A percentile compares a stretch with the other conserved stretches of the same genome.
phyloP scores from a whole-genome alignment of 768 basidiomycete genomes.

The Clavaria fumosa region DNA sequence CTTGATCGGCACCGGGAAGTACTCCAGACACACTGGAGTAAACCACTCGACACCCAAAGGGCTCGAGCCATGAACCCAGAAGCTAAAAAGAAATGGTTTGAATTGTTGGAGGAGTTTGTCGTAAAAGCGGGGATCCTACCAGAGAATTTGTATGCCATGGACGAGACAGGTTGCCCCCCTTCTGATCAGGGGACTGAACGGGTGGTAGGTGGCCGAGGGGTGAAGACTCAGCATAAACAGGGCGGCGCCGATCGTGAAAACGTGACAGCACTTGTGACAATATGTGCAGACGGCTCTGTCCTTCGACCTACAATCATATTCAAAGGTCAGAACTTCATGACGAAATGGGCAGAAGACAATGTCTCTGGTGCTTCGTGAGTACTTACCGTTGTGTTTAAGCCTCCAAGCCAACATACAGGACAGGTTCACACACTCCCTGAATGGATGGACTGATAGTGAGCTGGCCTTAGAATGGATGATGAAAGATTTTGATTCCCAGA shows the following conservation, averaged over 20 bases:
- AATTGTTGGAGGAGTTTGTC: conserved; percentile 16
- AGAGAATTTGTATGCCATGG: conserved; percentile 22
- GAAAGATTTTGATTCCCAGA: conserved; percentile 20
- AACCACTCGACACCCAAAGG: conserved; percentile 17
- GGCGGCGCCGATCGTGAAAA: conserved; percentile 20
- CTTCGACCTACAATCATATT: conserved; percentile 22
- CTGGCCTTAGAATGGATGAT: conserved; percentile 14
- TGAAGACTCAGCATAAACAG: conserved; percentile 19
- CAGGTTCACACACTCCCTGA: conserved; percentile 15
- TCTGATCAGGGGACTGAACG: conserved; percentile 14
- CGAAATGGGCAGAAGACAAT: conserved; percentile 23
- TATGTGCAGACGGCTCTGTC: conserved; percentile 25
- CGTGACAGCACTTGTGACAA: conserved; percentile 23
- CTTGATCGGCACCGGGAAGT: conserved; percentile 14
- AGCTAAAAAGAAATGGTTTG: conserved; percentile 19
- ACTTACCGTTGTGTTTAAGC: background rate
- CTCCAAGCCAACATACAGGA: conserved; percentile 2
- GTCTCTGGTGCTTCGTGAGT: conserved; percentile 20
- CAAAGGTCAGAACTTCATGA: conserved; percentile 21
- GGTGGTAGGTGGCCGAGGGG: conserved; percentile 17
- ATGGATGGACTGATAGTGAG: conserved; percentile 20
- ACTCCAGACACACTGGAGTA: conserved; percentile 21
- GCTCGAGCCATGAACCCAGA: conserved; percentile 18
- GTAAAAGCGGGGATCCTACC: conserved; percentile 11
- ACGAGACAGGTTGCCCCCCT: conserved; percentile 22